These are phyloP conservation scores for Draba incana DNA, from an alignment of 345 rosid genomes.

Conservation along the genomic window DNA sequence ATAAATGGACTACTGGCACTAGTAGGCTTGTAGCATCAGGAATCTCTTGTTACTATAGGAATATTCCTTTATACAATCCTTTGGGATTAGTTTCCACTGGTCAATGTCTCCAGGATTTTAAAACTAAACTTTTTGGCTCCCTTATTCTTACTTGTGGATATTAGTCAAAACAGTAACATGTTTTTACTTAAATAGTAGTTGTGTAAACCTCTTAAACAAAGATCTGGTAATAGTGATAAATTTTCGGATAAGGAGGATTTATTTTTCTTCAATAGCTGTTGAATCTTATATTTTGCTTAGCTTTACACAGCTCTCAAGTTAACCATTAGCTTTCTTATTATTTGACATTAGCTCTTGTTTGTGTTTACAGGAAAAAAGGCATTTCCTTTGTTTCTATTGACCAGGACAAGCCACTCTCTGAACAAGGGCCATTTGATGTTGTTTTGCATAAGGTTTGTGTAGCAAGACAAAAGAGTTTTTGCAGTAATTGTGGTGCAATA, in stretches of 20 bases:
- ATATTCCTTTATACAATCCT: slow-evolving; percentile 31
- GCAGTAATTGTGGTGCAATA: not conserved
- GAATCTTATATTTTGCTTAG: not conserved
- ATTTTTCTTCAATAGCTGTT: not conserved
- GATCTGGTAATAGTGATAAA: not conserved
- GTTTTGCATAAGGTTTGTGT: slow-evolving; percentile 82
- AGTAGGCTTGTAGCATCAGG: slow-evolving; percentile 7
- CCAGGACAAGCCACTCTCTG: slow-evolving; percentile 59
- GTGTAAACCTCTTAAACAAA: slow-evolving; percentile 5
- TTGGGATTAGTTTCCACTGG: slow-evolving; percentile 15
- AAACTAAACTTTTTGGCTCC: not conserved
- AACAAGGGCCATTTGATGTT: slow-evolving; percentile 93
- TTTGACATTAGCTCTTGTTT: slow-evolving; percentile 10
- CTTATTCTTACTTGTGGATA: not conserved
- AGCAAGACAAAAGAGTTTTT: not conserved
- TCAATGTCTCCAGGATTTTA: slow-evolving; percentile 28
- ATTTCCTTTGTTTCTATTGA: slow-evolving; percentile 74
- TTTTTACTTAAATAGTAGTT: not conserved
- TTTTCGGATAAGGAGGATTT: not conserved
- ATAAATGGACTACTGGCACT: not conserved
- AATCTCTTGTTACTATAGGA: slow-evolving; percentile 31
- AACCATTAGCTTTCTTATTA: slow-evolving; percentile 9
- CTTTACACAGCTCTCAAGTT: slow-evolving; percentile 9
- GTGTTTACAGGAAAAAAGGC: slow-evolving; percentile 70
- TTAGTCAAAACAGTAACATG: not conserved